These are phyloP conservation scores for Aspergillus alliaceus DNA, from an alignment of 2,329 filamentous ascomycete genomes.

Conservation along the genomic window DNA sequence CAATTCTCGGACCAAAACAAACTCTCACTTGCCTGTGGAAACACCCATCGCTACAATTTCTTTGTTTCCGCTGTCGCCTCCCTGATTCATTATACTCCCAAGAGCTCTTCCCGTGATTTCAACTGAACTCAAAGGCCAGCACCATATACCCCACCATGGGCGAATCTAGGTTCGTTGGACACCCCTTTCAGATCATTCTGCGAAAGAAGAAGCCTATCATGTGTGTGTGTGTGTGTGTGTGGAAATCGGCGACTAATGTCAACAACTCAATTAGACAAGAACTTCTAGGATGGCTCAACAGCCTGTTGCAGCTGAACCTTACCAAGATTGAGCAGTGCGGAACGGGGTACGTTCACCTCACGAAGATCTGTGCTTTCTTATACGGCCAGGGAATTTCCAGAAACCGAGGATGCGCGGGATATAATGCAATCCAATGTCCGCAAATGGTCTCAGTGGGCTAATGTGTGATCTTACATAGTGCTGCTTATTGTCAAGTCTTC, in stretches of 20 bases:
- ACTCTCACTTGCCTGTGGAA: neutral
- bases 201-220: conserved; percentile 6
- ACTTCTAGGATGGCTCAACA: conserved; percentile 94
- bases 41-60: neutral
- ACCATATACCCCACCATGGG: conserved; percentile 54
- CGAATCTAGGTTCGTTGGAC: conserved; percentile 59
- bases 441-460: neutral
- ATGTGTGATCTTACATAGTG: conserved; percentile 54
- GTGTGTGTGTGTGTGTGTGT: conserved; percentile 13
- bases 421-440: neutral
- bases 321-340: conserved; percentile 99
- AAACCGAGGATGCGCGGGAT: neutral
- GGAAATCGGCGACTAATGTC: neutral
- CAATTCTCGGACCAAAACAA: conserved; percentile 17
- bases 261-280: conserved; percentile 73
- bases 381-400: neutral
- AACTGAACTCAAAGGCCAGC: conserved; percentile 3
- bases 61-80: conserved; percentile 1
- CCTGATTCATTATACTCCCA: neutral
- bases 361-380: neutral
- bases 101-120: neutral
- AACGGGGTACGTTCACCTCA: conserved; percentile 70
- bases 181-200: conserved; percentile 14
- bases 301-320: conserved; percentile 94
- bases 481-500: conserved; percentile 94